Conservation (phyloP, 805 yeast species). For the Vanderwaltozyma verrucispora region DNA sequence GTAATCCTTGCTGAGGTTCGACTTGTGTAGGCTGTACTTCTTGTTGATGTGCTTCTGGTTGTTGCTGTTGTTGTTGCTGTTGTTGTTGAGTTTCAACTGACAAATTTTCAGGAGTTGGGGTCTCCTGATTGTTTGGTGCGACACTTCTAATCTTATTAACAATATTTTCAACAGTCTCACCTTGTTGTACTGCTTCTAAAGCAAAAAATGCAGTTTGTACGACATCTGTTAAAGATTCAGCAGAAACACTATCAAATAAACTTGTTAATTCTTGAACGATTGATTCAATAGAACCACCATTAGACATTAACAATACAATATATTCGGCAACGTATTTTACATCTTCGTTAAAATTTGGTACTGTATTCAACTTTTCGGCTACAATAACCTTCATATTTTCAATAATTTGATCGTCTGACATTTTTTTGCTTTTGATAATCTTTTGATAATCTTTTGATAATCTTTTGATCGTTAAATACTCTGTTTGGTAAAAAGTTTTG, state of each 20-base stretch:
- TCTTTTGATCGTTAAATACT: no score
- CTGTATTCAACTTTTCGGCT: constrained; percentile 31
- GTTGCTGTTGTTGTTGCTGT: constrained; percentile 12
- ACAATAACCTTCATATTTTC: constrained; percentile 36
- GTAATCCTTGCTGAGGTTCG: no score
- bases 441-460: no score
- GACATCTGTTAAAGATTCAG: constrained; percentile 47
- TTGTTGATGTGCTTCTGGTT: no score
- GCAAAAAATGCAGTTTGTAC: constrained; percentile 50
- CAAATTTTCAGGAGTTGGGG: constrained; percentile 1
- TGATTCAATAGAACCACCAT: constrained; percentile 51
- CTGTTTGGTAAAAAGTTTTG: no score
- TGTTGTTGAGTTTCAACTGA: constrained; percentile 4
- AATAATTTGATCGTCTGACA: constrained; percentile 24
- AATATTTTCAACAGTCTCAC: constrained; percentile 24
- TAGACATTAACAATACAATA: constrained; percentile 58
- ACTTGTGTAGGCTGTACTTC: no score
- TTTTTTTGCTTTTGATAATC: constrained; percentile 2
- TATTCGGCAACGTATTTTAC: constrained; percentile 61
- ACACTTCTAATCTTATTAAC: constrained; percentile 22
- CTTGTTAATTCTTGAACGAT: constrained; percentile 51
- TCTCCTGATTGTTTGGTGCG: no score
- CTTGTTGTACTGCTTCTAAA: constrained; percentile 34
- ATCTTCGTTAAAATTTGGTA: constrained; percentile 39
- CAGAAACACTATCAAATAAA: constrained; percentile 51